Percentiles rank a stretch among this genome's conserved stretches.
phyloP scores from a whole-genome alignment of 75 land plant species.

The Cryptomeria japonica region DNA sequence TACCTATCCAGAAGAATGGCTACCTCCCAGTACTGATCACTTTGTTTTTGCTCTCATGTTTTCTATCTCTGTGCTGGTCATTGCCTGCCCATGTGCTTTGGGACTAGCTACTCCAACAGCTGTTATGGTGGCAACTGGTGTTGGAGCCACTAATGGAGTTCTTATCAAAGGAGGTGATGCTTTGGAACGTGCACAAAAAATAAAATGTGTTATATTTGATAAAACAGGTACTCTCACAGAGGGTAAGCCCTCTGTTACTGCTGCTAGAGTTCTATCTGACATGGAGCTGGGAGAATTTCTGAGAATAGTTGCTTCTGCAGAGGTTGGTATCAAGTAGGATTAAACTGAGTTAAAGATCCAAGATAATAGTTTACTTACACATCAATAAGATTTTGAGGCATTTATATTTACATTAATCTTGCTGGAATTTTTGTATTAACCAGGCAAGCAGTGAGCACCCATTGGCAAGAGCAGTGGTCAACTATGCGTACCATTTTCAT shows the following conservation, averaged over 20 bases:
- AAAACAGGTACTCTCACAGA: slow-evolving; percentile 97
- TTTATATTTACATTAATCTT: background rate
- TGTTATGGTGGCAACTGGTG: slow-evolving; percentile 97
- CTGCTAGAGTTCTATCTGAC: slow-evolving; percentile 58
- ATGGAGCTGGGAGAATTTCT: slow-evolving; percentile 81
- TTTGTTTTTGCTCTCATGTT: slow-evolving; percentile 97
- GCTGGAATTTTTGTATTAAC: slow-evolving; percentile 3
- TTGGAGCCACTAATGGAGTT: slow-evolving; percentile 87
- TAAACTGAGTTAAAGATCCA: background rate
- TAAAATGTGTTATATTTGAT: slow-evolving; percentile 82
- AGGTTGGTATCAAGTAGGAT: slow-evolving; percentile 45
- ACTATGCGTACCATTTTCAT: slow-evolving; percentile 74
- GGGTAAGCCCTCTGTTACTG: slow-evolving; percentile 83
- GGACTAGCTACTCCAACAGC: slow-evolving; percentile 99
- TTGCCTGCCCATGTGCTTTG: slow-evolving; percentile 96
- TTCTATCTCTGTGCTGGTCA: slow-evolving; percentile 80
- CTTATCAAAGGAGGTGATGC: slow-evolving; percentile 98
- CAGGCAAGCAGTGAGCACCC: slow-evolving; percentile 98
- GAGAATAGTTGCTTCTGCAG: slow-evolving; percentile 88
- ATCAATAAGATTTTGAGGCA: background rate
- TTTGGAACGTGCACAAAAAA: slow-evolving; percentile 84
- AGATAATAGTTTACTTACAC: background rate
- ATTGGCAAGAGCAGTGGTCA: slow-evolving; percentile 77
- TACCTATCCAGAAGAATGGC: slow-evolving; percentile 78
- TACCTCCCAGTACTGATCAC: slow-evolving; percentile 59